Percentiles rank a stretch among this genome's conserved stretches.
Conservation (phyloP, 305 asterid species). For the Fraxinus velutina region DNA sequence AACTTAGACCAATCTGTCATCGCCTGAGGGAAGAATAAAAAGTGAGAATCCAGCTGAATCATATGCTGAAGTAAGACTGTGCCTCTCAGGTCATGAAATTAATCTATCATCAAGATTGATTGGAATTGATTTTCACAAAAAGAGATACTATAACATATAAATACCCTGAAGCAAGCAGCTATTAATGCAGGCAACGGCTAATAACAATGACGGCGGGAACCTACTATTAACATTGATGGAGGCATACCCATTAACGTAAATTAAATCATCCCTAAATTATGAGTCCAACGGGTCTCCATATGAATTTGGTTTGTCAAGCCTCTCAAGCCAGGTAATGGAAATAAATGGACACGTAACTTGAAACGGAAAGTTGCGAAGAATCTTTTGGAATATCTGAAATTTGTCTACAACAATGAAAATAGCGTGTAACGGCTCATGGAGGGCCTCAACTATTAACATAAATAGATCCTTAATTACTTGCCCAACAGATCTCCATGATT, state of each 20-base stretch:
- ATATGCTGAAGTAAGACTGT: background rate
- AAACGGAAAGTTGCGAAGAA: background rate
- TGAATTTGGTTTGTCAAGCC: background rate
- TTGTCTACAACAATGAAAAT: background rate
- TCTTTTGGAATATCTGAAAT: background rate
- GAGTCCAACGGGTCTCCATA: background rate
- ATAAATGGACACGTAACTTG: background rate
- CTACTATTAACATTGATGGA: background rate
- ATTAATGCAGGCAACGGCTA: background rate
- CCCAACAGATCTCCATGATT: background rate
- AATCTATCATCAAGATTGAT: background rate
- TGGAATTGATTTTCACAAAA: background rate
- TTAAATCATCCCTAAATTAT: background rate
- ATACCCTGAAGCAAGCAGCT: background rate
- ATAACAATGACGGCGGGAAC: background rate
- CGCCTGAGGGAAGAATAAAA: slow-evolving; percentile 7
- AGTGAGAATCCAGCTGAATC: background rate
- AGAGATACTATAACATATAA: background rate
- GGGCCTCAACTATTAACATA: background rate
- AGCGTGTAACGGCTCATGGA: background rate
- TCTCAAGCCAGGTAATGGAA: background rate
- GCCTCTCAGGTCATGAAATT: background rate
- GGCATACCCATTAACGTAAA: background rate
- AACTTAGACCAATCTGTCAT: slow-evolving; percentile 27
- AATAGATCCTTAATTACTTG: background rate